These are phyloP conservation scores for Ceratocystis eucalypticola DNA, from an alignment of 2,329 filamentous ascomycete species.

Conservation along the genomic window DNA sequence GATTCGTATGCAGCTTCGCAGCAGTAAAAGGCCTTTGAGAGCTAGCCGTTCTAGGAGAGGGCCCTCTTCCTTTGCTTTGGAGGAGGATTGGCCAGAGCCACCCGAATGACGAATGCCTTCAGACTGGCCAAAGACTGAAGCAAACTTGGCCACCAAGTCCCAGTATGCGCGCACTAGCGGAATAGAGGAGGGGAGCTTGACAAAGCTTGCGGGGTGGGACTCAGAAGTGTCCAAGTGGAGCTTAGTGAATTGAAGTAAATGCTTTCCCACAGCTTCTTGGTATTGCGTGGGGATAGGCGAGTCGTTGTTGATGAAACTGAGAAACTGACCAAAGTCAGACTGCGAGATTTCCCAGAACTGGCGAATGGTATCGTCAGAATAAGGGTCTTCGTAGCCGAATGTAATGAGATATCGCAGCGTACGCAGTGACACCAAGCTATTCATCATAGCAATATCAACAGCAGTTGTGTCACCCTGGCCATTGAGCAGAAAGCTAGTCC, in stretches of 20 bases:
- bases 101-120: conserved; percentile 39
- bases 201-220: conserved; percentile 68
- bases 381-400: conserved; percentile 70
- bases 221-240: conserved; percentile 78
- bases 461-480: conserved; percentile 45
- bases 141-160: conserved; percentile 63
- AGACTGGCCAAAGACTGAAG: conserved; percentile 55
- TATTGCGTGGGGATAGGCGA: conserved; percentile 40
- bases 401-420: conserved; percentile 66
- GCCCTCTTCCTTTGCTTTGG: conserved; percentile 41
- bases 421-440: conserved; percentile 67
- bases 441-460: conserved; percentile 52
- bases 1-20: conserved; percentile 74
- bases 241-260: conserved; percentile 81
- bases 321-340: conserved; percentile 62
- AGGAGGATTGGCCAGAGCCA: conserved; percentile 25
- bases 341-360: conserved; percentile 72
- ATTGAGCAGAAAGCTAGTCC: conserved; percentile 48
- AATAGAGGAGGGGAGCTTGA: conserved; percentile 65
- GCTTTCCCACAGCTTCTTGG: conserved; percentile 60
- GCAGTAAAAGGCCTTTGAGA: conserved; percentile 67
- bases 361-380: conserved; percentile 60
- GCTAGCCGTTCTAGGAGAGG: conserved; percentile 65
- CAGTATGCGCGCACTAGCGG: conserved; percentile 72
- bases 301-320: conserved; percentile 47